Percentiles rank a stretch among this genome's conserved stretches.
Evolutionary conservation across 768 basidiomycete genomes (phyloP).

Genomic region (Mycena haematopus): DNA sequence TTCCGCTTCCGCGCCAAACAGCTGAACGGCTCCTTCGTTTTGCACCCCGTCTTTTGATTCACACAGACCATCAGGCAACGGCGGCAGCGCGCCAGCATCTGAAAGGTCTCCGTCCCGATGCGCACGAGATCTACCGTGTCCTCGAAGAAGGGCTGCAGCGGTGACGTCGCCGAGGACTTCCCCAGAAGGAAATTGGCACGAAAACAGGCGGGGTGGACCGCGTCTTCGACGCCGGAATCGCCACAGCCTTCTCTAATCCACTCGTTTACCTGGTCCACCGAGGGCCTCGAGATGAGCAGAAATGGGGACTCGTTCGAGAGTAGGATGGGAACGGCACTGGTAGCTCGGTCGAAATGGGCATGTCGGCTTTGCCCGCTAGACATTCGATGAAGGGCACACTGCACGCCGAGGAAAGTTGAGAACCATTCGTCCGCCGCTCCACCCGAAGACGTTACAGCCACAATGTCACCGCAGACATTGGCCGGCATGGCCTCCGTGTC

Average conservation of each 20-base stretch:
- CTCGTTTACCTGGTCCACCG: conserved; percentile 28
- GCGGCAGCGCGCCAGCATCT: conserved; percentile 31
- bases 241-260: conserved; percentile 21
- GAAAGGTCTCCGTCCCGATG: conserved; percentile 30
- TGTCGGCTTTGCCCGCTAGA: conserved; percentile 23
- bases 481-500: conserved; percentile 5
- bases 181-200: conserved; percentile 29
- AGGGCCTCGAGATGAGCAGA: conserved; percentile 29
- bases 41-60: conserved; percentile 28
- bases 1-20: conserved; percentile 29
- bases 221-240: neutral
- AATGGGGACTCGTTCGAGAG: conserved; percentile 33
- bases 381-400: conserved; percentile 21
- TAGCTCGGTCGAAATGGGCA: conserved; percentile 27
- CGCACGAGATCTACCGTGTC: conserved; percentile 28
- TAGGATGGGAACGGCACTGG: conserved; percentile 27
- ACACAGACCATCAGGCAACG: conserved; percentile 32
- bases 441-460: conserved; percentile 19
- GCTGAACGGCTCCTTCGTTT: conserved; percentile 31
- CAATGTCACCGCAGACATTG: conserved; percentile 26
- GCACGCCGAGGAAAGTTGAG: conserved; percentile 25
- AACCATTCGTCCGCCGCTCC: conserved; percentile 24
- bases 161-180: conserved; percentile 3
- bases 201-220: conserved; percentile 27
- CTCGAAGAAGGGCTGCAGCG: conserved; percentile 27